phyloP scores from a whole-genome alignment of 2,329 filamentous ascomycete genomes.

The Teratosphaeriaceae sp. region DNA sequence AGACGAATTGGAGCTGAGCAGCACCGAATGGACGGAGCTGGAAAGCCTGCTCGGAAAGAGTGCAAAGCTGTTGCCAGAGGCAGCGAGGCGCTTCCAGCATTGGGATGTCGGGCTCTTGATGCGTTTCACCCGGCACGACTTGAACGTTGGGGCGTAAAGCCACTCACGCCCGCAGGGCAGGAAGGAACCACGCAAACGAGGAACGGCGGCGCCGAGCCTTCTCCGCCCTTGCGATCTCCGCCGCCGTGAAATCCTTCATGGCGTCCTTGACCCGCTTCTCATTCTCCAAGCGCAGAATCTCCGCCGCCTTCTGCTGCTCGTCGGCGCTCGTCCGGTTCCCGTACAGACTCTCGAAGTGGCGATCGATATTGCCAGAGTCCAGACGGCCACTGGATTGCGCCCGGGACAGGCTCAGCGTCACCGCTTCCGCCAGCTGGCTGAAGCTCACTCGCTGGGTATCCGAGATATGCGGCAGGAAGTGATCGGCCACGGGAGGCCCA shows the following conservation, averaged over 20 bases:
- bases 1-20: constrained; percentile 23
- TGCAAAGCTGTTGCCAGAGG: constrained; percentile 43
- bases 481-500: not conserved
- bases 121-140: constrained; percentile 46
- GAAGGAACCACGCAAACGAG: too few relatives aligned
- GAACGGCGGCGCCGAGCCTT: not conserved
- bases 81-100: constrained; percentile 53
- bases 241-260: not conserved
- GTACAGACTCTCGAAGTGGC: not conserved
- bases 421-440: not conserved
- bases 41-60: constrained; percentile 36
- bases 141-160: too few relatives aligned
- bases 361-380: not conserved
- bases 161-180: too few relatives aligned
- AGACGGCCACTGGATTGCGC: not conserved
- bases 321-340: not conserved
- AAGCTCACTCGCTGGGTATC: not conserved
- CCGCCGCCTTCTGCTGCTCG: not conserved
- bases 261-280: not conserved
- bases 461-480: not conserved
- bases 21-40: constrained; percentile 33
- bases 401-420: not conserved
- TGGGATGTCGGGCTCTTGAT: constrained; percentile 62
- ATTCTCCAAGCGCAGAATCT: not conserved
- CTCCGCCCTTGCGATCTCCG: not conserved